Conservation (phyloP, 208 protist genomes). For the Entamoeba moshkovskii region DNA sequence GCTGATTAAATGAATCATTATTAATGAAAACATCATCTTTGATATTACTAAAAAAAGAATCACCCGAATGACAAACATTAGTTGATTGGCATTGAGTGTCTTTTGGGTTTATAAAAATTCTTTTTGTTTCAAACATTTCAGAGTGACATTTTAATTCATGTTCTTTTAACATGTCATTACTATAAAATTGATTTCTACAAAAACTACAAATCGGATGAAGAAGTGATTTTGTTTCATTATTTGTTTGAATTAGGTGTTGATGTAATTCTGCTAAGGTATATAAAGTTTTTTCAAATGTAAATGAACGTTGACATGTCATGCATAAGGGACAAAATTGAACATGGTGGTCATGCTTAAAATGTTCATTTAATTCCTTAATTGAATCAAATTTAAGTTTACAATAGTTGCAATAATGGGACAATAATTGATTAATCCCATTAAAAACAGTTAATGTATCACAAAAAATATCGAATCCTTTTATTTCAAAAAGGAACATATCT, state of each 20-base stretch:
- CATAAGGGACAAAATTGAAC: not conserved
- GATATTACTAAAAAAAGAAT: no score
- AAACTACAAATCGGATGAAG: not conserved
- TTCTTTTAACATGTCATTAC: no score
- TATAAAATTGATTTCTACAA: not conserved
- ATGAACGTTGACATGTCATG: not conserved
- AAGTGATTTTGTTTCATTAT: not conserved
- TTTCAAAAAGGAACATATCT: not conserved
- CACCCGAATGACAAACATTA: no score
- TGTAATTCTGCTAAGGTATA: not conserved
- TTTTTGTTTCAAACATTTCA: no score
- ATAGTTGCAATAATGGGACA: not conserved
- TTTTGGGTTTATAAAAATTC: no score
- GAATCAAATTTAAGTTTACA: not conserved
- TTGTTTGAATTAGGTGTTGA: not conserved
- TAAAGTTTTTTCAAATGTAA: not conserved
- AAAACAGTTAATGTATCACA: not conserved
- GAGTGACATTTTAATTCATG: no score
- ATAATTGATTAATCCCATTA: not conserved
- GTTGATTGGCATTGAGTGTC: no score
- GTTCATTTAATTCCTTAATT: not conserved
- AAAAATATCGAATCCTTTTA: not conserved
- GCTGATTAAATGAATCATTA: no score
- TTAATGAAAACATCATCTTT: no score
- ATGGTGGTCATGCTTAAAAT: not conserved